Conservation (phyloP, 805 yeast species). For the Wickerhamiella brachini region DNA sequence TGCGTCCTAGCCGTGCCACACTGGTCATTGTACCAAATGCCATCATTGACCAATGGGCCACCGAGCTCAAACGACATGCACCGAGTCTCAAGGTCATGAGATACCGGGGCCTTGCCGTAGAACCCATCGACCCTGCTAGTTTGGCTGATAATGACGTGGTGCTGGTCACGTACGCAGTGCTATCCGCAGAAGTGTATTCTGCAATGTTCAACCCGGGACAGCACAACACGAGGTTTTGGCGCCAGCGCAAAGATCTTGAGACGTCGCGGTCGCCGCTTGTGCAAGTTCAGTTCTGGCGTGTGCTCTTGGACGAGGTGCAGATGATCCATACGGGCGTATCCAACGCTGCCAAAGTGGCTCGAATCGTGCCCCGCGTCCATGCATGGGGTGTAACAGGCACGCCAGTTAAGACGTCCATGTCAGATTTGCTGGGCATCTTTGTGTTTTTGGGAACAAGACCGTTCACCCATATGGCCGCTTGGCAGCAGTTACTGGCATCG, state of each 20-base stretch:
- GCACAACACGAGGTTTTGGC: slow-evolving; percentile 23
- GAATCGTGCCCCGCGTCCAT: slow-evolving; percentile 69
- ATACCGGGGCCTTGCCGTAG: slow-evolving; percentile 44
- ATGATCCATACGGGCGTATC: slow-evolving; percentile 67
- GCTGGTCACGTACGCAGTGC: slow-evolving; percentile 58
- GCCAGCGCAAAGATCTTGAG: slow-evolving; percentile 6
- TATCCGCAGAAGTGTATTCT: slow-evolving; percentile 63
- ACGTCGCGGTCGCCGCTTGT: slow-evolving; percentile 52
- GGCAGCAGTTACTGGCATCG: slow-evolving; percentile 28
- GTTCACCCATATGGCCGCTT: slow-evolving; percentile 34
- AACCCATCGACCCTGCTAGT: slow-evolving; percentile 32
- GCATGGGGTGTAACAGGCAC: slow-evolving; percentile 98
- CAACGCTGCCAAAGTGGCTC: slow-evolving; percentile 67
- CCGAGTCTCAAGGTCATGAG: slow-evolving; percentile 47
- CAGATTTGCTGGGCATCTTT: slow-evolving; percentile 59
- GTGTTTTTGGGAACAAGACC: slow-evolving; percentile 58
- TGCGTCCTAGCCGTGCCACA: slow-evolving; percentile 51
- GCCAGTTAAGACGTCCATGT: slow-evolving; percentile 53
- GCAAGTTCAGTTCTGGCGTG: slow-evolving; percentile 75
- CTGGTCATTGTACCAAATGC: slow-evolving; percentile 78
- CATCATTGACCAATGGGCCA: slow-evolving; percentile 73
- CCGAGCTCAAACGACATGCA: slow-evolving; percentile 49
- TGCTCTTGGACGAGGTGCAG: slow-evolving; percentile 87
- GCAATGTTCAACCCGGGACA: slow-evolving; percentile 55
- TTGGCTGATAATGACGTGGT: slow-evolving; percentile 60